Percentiles rank a stretch among this genome's conserved stretches.
These are phyloP conservation scores for Populus alba DNA, from an alignment of 345 rosid species.

Conservation along the genomic window DNA sequence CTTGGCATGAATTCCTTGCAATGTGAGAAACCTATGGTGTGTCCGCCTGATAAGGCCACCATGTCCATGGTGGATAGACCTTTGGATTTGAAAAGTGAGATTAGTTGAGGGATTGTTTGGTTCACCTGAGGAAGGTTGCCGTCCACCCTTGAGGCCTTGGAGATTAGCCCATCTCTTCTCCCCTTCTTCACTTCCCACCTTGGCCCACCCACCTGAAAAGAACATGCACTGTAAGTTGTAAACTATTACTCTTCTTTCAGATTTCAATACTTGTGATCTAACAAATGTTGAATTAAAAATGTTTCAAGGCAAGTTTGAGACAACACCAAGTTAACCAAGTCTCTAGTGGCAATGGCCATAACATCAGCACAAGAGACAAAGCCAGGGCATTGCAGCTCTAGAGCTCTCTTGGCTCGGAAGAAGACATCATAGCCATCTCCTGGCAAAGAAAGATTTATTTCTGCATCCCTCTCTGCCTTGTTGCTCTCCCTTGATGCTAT, in stretches of 20 bases:
- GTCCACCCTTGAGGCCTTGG: slow-evolving; percentile 9
- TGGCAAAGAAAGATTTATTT: slow-evolving; percentile 17
- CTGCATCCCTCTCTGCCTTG: slow-evolving; percentile 23
- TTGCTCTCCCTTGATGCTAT: slow-evolving; percentile 7
- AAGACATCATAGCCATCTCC: slow-evolving; percentile 18
- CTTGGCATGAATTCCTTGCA: slow-evolving; percentile 19
- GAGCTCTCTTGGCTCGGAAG: slow-evolving; percentile 13
- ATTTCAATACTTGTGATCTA: too few relatives aligned
- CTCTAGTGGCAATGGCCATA: slow-evolving; percentile 17
- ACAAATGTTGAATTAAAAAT: neutral
- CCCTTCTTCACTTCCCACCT: slow-evolving; percentile 10
- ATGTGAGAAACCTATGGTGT: slow-evolving; percentile 19
- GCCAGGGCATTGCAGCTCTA: slow-evolving; percentile 21
- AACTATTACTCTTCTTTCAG: too few relatives aligned
- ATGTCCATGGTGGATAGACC: slow-evolving; percentile 10
- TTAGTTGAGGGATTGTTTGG: slow-evolving; percentile 1
- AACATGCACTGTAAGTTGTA: too few relatives aligned
- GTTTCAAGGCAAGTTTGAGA: too few relatives aligned
- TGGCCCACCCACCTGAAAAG: slow-evolving; percentile 9
- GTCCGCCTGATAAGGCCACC: slow-evolving; percentile 23
- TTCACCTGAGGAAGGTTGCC: slow-evolving; percentile 1
- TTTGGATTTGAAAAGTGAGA: slow-evolving; percentile 18
- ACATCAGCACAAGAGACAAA: slow-evolving; percentile 23
- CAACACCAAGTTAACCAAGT: slow-evolving; percentile 14
- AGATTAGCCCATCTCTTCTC: slow-evolving; percentile 14